Percentiles rank a stretch among this genome's conserved stretches.
Evolutionary conservation across 768 basidiomycete genomes (phyloP).

Genomic region (Russula foetens): DNA sequence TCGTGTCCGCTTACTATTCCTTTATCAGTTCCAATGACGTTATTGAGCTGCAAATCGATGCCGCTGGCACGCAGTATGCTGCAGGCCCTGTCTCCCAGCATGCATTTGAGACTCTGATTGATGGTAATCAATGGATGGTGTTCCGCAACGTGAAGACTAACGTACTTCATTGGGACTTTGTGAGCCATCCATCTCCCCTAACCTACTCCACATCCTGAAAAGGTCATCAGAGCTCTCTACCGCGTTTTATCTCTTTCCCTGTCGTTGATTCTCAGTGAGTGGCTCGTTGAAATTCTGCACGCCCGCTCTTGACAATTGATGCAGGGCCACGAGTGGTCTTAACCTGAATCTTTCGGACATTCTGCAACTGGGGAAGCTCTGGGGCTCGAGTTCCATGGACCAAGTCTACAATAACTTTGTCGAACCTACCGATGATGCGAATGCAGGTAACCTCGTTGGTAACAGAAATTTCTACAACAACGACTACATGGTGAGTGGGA

Average conservation of each 20-base stretch:
- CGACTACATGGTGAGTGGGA: slow-evolving; percentile 29
- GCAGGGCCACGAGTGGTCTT: slow-evolving; percentile 24
- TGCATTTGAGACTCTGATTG: slow-evolving; percentile 49
- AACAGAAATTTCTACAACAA: slow-evolving; percentile 28
- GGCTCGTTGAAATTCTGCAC: not conserved
- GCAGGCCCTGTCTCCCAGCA: slow-evolving; percentile 28
- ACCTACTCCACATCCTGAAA: not conserved
- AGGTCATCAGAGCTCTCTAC: slow-evolving; percentile 43
- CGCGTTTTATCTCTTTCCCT: slow-evolving; percentile 62
- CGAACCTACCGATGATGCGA: slow-evolving; percentile 22
- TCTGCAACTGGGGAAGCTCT: slow-evolving; percentile 24
- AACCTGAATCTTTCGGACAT: slow-evolving; percentile 28
- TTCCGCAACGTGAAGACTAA: slow-evolving; percentile 48
- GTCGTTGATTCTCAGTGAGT: slow-evolving; percentile 40
- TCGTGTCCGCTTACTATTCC: not conserved
- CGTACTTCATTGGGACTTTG: slow-evolving; percentile 65
- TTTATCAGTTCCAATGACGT: slow-evolving; percentile 48
- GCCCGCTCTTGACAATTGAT: not conserved
- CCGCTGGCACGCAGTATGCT: slow-evolving; percentile 53
- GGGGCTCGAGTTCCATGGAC: slow-evolving; percentile 18
- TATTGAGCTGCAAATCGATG: slow-evolving; percentile 51
- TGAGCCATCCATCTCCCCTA: slow-evolving; percentile 27
- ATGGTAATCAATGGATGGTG: slow-evolving; percentile 65
- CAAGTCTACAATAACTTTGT: slow-evolving; percentile 17
- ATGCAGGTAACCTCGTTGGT: slow-evolving; percentile 25